phyloP scores from a whole-genome alignment of 148 eudicot genomes.

The Vaccinium vitisidaea region DNA sequence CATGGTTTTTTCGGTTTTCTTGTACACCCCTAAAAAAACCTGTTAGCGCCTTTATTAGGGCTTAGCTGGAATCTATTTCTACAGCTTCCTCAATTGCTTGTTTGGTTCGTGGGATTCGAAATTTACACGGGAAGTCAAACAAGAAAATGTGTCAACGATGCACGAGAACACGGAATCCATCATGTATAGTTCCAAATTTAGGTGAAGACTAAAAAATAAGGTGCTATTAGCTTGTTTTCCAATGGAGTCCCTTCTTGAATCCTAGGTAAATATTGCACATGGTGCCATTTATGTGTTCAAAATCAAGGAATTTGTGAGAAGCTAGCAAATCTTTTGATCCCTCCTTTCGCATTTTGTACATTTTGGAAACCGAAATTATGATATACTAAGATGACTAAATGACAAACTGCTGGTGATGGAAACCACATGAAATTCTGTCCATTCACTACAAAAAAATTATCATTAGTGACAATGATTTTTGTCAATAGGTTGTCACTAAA shows the following conservation, averaged over 20 bases:
- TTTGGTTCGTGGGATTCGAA: conserved; percentile 5
- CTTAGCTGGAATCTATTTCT: neutral
- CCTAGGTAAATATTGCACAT: neutral
- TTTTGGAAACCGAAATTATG: neutral
- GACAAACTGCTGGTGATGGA: neutral
- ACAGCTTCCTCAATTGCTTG: conserved; percentile 6
- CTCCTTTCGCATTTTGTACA: neutral
- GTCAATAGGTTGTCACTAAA: too few species aligned
- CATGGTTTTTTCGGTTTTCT: too few species aligned
- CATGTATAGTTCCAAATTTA: neutral
- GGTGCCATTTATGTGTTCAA: neutral
- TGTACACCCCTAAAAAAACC: too few species aligned
- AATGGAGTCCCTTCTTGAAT: neutral
- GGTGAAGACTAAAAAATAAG: neutral
- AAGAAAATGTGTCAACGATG: neutral
- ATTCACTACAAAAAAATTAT: too few species aligned
- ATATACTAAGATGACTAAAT: neutral
- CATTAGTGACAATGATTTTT: too few species aligned
- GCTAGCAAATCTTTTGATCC: neutral
- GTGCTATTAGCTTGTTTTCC: neutral
- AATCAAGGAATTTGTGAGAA: neutral
- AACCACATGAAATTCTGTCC: neutral
- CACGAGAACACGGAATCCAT: neutral
- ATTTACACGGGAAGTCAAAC: conserved; percentile 8
- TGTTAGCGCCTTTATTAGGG: too few species aligned